phyloP scores from a whole-genome alignment of 371 early-diverging fungal species.

The Haplosporangium sp. region DNA sequence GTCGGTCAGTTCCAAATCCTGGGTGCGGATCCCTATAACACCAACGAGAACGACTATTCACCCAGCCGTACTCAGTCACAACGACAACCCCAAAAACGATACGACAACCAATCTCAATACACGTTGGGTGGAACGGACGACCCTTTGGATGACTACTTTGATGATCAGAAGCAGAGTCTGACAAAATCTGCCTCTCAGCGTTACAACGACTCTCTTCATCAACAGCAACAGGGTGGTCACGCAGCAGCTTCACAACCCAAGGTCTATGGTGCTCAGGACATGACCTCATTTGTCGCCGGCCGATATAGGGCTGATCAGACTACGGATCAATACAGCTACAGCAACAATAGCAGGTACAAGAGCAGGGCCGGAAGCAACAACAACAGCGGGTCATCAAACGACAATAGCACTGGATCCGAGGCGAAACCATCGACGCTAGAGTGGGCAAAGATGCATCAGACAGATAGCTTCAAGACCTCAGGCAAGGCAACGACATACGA shows the following conservation, averaged over 20 bases:
- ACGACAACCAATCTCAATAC: conserved; percentile 10
- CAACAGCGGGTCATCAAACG: conserved; percentile 3
- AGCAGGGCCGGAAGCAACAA: conserved; percentile 14
- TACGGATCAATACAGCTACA: conserved; percentile 24
- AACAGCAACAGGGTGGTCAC: too few relatives aligned
- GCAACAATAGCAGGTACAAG: background rate
- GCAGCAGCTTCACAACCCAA: conserved; percentile 7
- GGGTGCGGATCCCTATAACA: conserved; percentile 10
- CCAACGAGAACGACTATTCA: conserved; percentile 7
- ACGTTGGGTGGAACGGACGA: conserved; percentile 17
- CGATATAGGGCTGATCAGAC: conserved; percentile 37
- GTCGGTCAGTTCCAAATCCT: conserved; percentile 10
- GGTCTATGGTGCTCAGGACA: conserved; percentile 38
- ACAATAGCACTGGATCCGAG: background rate
- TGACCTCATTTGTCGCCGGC: conserved; percentile 50
- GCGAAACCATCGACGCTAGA: conserved; percentile 7
- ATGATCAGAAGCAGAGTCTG: conserved; percentile 40
- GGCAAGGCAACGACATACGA: conserved; percentile 49
- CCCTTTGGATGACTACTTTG: conserved; percentile 23
- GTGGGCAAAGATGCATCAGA: background rate
- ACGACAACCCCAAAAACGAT: conserved; percentile 12
- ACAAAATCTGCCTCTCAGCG: conserved; percentile 16
- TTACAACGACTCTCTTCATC: conserved; percentile 14
- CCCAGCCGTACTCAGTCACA: conserved; percentile 10
- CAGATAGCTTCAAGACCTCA: conserved; percentile 35